Base-by-base conservation (phyloP, 75 land plant species). In the Selaginella moellendorffii region DNA sequence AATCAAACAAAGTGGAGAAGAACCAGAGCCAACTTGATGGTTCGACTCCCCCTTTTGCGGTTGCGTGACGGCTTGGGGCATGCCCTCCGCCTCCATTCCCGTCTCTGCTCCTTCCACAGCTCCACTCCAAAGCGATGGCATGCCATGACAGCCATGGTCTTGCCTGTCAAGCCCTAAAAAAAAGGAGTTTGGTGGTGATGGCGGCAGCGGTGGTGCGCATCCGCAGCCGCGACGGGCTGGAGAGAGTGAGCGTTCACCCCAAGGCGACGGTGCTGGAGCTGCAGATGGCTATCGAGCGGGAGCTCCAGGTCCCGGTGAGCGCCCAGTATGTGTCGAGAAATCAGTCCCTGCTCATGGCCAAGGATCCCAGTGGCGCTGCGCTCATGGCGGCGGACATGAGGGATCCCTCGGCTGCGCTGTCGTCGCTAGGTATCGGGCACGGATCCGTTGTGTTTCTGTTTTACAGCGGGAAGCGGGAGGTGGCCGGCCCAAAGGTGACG, bases 221-320 rank as follows among this genome's bases (percentile, higher is more conserved):
- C 31, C 77, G 98, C 62, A 93, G 98, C 73, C 70, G 98, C 2
- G 98, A 93, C 58, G 98, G 98, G 25, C 65, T 85, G 56, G 98
- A 93, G 76, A 71, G 98, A 19, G 79, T 93, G 54, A 63, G 67
- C 1, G 67, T 93, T n/a, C 74, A 77, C 26, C 56, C 63, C 28
- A 63, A 65, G 28, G 64, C 81, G 28, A 85, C 90, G 5, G 77
- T 93, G 25, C 62, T 63, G 21, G 62, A 82, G 2, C 74, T 93
- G 74, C 79, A 76, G 59, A 1, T 80, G 56, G 70, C 72, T 10
- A 93, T 93, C 54, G 75, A 86, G 62, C 52, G 77, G 31, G 85
- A 86, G 17, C 81, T 93, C 63, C 60, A 66, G 1, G 85, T 93
- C 63, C 96, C 98, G 0, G 59, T 61, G 27, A 2, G 71, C 53